Conservation (phyloP, 176 grass and related monocot species). For the Triticum monococcum region DNA sequence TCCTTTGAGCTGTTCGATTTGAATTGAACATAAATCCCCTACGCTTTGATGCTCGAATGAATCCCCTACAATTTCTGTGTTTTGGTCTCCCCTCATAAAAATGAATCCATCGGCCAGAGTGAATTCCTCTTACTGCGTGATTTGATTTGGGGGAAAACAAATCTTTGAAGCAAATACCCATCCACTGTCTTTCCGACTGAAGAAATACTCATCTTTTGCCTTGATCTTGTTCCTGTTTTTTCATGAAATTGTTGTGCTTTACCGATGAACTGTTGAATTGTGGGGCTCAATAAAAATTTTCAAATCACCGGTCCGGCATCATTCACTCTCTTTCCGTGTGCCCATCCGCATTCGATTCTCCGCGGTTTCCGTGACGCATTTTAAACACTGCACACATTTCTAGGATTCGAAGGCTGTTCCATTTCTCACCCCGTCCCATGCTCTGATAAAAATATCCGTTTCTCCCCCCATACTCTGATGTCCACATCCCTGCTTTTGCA, state of each 20-base stretch:
- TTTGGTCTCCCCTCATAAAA: background rate
- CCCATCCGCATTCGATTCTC: conserved; percentile 28
- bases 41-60: background rate
- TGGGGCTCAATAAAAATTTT: conserved; percentile 50
- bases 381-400: conserved; percentile 35
- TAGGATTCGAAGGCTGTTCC: background rate
- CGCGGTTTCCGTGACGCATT: conserved; percentile 24
- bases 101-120: background rate
- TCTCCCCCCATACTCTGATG: background rate
- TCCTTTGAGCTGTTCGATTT: background rate
- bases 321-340: conserved; percentile 31
- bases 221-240: background rate
- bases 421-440: background rate
- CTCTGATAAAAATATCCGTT: background rate
- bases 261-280: conserved; percentile 18
- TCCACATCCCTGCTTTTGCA: background rate
- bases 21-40: background rate
- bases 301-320: conserved; percentile 23
- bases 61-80: no score
- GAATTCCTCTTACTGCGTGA: background rate
- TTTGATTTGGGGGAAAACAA: background rate
- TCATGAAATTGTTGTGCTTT: background rate
- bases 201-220: background rate
- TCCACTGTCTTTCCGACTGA: background rate
- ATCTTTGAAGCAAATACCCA: background rate